These are phyloP conservation scores for Penicillium cataractarum DNA, from an alignment of 495 filamentous ascomycete species.

Conservation along the genomic window DNA sequence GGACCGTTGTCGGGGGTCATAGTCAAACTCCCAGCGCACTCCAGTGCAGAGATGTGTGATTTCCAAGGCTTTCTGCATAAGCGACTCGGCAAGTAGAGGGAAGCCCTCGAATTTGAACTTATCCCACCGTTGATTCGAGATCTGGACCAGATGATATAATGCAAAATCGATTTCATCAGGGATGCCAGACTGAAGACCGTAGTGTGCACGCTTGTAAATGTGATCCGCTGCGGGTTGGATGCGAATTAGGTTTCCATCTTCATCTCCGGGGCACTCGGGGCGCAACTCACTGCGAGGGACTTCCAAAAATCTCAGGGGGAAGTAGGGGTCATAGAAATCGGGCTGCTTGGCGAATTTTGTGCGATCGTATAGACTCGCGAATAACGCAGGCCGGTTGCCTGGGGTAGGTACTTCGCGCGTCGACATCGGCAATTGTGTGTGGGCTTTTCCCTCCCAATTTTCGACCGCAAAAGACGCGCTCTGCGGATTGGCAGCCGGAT, in stretches of 20 bases:
- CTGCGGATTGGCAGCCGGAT: conserved; percentile 35
- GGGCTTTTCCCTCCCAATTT: conserved; percentile 44
- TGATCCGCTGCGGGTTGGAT: conserved; percentile 44
- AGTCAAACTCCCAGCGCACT: conserved; percentile 78
- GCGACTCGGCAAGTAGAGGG: conserved; percentile 82
- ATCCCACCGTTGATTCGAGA: conserved; percentile 90
- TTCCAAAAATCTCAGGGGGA: conserved; percentile 45
- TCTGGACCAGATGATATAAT: conserved; percentile 90
- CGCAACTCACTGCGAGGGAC: conserved; percentile 44
- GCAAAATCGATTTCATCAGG: conserved; percentile 85
- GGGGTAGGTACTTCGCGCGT: conserved; percentile 49
- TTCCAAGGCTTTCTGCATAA: conserved; percentile 81
- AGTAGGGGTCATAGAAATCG: conserved; percentile 50
- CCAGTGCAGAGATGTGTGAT: conserved; percentile 76
- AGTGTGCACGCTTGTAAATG: conserved; percentile 85
- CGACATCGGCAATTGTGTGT: conserved; percentile 44
- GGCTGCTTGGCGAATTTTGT: conserved; percentile 38
- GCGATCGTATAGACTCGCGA: conserved; percentile 32
- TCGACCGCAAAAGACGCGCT: conserved; percentile 37
- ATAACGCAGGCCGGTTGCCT: conserved; percentile 46
- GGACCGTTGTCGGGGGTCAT: conserved; percentile 57
- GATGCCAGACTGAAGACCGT: conserved; percentile 77
- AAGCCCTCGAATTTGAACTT: conserved; percentile 95
- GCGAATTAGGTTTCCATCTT: conserved; percentile 5
- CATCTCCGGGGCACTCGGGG: not conserved